These are phyloP conservation scores for Acacia concinna DNA, from an alignment of 331 rosid genomes.

Conservation along the genomic window DNA sequence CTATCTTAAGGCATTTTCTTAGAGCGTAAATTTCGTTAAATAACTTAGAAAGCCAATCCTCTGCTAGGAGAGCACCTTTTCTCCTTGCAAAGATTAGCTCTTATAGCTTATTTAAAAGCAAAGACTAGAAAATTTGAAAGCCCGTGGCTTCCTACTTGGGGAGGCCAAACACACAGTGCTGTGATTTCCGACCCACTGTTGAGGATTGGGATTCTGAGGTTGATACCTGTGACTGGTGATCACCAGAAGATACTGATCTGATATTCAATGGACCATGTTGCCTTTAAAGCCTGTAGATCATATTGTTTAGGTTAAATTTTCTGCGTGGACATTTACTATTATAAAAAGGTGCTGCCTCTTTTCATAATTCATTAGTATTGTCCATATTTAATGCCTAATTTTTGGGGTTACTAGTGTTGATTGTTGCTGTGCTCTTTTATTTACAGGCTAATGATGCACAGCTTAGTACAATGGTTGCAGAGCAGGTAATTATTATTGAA, in stretches of 20 bases:
- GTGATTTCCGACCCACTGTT: background rate
- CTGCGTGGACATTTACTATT: background rate
- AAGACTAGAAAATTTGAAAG: background rate
- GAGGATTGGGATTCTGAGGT: background rate
- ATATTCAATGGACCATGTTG: background rate
- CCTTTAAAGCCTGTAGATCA: conserved; percentile 9
- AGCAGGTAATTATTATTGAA: conserved; percentile 60
- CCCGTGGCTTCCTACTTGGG: background rate
- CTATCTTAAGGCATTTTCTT: no score
- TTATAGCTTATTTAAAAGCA: background rate
- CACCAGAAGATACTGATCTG: background rate
- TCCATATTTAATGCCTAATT: conserved; percentile 4
- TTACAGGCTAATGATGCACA: conserved; percentile 97
- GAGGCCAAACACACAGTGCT: background rate
- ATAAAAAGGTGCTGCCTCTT: background rate
- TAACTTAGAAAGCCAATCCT: background rate
- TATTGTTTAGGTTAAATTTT: conserved; percentile 4
- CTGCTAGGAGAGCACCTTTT: background rate
- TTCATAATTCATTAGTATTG: conserved; percentile 4
- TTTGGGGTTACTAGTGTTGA: conserved; percentile 28
- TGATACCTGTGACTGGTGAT: background rate
- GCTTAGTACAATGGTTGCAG: conserved; percentile 96
- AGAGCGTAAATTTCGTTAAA: no score
- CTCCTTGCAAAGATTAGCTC: background rate
- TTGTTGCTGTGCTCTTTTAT: conserved; percentile 29